Evolutionary conservation across 495 filamentous ascomycete species (phyloP).

Genomic region (Platismatia glauca): DNA sequence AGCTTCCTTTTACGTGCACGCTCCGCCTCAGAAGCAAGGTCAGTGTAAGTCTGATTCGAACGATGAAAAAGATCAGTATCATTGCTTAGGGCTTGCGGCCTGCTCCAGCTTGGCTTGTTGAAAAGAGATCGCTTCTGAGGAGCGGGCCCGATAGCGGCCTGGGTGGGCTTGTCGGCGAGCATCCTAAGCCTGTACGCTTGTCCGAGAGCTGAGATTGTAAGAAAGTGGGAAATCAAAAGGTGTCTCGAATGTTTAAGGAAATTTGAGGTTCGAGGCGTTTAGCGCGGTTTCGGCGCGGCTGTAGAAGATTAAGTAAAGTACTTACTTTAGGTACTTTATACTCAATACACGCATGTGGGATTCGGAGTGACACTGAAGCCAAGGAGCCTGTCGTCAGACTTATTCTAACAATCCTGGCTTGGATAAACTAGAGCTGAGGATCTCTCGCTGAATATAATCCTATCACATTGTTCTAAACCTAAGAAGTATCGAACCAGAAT

Average conservation of each 20-base stretch:
- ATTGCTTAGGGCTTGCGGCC: constrained; percentile 34
- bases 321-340: no score
- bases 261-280: not conserved
- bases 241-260: no score
- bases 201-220: not conserved
- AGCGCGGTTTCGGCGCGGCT: not conserved
- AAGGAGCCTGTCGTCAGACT: not conserved
- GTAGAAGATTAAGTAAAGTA: no score
- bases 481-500: not conserved
- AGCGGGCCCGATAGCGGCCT: constrained; percentile 15
- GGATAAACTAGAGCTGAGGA: not conserved
- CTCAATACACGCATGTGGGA: no score
- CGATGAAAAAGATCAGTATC: constrained; percentile 57
- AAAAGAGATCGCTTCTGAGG: constrained; percentile 53
- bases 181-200: not conserved
- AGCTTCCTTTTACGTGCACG: constrained; percentile 29
- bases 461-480: not conserved
- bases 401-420: not conserved
- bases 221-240: not conserved
- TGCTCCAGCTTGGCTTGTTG: constrained; percentile 55
- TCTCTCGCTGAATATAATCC: not conserved
- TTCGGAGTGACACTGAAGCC: not conserved
- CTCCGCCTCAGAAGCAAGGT: constrained; percentile 49
- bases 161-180: constrained; percentile 10
- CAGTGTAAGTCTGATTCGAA: constrained; percentile 52